phyloP scores from a whole-genome alignment of 1,139 yeast species.

The Lodderomyces beijingensis region DNA sequence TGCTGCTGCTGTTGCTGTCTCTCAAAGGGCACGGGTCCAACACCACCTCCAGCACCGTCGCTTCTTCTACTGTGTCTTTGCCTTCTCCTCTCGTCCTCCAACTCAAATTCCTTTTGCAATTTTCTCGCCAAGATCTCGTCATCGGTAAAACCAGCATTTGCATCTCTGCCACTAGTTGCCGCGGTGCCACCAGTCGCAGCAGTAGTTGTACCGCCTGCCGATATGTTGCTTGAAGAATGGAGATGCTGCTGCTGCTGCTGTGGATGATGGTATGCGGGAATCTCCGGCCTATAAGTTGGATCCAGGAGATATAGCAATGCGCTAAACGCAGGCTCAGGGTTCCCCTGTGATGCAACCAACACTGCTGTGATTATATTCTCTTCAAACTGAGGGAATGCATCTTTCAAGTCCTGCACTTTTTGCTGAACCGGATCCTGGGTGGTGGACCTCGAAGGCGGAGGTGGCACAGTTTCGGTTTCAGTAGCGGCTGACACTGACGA shows the following conservation, averaged over 20 bases:
- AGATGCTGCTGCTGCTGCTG: too few species aligned
- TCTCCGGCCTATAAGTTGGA: constrained; percentile 65
- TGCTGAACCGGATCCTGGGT: constrained; percentile 57
- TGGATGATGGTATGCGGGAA: constrained; percentile 32
- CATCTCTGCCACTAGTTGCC: constrained; percentile 3
- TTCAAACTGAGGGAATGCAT: constrained; percentile 79
- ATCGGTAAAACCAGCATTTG: constrained; percentile 31
- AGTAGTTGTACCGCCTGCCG: constrained; percentile 11
- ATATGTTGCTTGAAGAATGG: not conserved
- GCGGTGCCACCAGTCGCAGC: not conserved
- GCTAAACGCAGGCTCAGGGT: constrained; percentile 80
- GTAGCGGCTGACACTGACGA: not conserved
- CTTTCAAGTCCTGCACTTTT: constrained; percentile 55
- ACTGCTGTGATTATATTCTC: constrained; percentile 70
- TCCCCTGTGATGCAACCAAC: constrained; percentile 79
- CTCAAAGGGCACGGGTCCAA: not conserved
- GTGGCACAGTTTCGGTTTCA: constrained; percentile 11
- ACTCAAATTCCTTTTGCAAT: constrained; percentile 67
- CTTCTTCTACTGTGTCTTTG: constrained; percentile 15
- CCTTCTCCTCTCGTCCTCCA: constrained; percentile 37
- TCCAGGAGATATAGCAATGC: constrained; percentile 80
- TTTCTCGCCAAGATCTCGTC: constrained; percentile 84
- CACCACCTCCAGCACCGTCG: constrained; percentile 2
- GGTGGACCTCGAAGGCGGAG: constrained; percentile 74
- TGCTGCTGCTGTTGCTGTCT: constrained; percentile 8